Conservation (phyloP, 2,329 filamentous ascomycete species). For the Curvularia spicifera region DNA sequence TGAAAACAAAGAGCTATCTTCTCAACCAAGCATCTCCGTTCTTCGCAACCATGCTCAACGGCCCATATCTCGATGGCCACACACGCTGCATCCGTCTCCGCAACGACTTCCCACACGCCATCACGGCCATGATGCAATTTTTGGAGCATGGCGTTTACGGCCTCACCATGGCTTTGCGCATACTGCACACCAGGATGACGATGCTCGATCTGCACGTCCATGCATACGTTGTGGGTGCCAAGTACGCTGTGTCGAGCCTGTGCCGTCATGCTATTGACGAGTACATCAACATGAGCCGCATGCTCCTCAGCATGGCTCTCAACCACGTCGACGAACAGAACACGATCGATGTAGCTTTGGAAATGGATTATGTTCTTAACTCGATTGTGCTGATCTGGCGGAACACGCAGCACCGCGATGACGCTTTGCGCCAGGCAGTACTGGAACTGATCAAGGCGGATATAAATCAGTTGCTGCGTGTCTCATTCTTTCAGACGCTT, state of each 20-base stretch:
- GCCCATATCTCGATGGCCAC: slow-evolving; percentile 15
- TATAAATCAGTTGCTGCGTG: slow-evolving; percentile 19
- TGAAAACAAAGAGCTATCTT: slow-evolving; percentile 25
- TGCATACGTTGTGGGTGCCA: slow-evolving; percentile 29
- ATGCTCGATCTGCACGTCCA: slow-evolving; percentile 36
- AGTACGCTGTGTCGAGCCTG: slow-evolving; percentile 28
- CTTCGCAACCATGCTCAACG: slow-evolving; percentile 23
- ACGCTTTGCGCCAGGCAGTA: slow-evolving; percentile 24
- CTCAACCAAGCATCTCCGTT: slow-evolving; percentile 25
- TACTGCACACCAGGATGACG: slow-evolving; percentile 20
- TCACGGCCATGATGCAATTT: slow-evolving; percentile 29
- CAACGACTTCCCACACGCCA: slow-evolving; percentile 30
- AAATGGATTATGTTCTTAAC: slow-evolving; percentile 25
- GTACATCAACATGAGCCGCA: slow-evolving; percentile 21
- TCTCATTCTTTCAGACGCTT: slow-evolving; percentile 26
- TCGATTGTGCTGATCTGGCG: slow-evolving; percentile 33
- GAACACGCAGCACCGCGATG: slow-evolving; percentile 22
- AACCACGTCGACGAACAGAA: not conserved
- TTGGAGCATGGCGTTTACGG: slow-evolving; percentile 27
- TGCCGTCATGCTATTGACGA: slow-evolving; percentile 16
- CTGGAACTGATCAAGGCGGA: slow-evolving; percentile 28
- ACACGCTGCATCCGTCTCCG: slow-evolving; percentile 27
- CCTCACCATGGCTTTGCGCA: slow-evolving; percentile 17
- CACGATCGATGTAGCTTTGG: not conserved
- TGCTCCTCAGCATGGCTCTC: slow-evolving; percentile 17